Conservation (phyloP, 148 eudicot genomes). For the Nepenthes mirabilis region DNA sequence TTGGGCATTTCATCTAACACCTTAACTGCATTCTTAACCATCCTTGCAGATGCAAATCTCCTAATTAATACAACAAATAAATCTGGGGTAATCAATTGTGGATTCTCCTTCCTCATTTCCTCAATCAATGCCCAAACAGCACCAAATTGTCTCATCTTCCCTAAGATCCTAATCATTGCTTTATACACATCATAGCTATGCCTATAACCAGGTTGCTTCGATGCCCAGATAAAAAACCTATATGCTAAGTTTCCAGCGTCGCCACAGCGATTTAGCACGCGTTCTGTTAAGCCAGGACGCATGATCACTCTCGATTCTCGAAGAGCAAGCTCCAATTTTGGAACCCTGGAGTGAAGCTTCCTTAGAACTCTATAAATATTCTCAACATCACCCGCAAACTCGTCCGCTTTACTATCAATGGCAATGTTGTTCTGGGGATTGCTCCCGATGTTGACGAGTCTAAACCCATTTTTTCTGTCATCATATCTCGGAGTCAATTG, state of each 20-base stretch:
- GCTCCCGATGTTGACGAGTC: slow-evolving; percentile 29
- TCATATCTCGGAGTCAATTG: slow-evolving; percentile 5
- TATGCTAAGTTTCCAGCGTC: slow-evolving; percentile 85
- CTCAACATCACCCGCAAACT: slow-evolving; percentile 69
- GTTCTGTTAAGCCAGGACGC: slow-evolving; percentile 59
- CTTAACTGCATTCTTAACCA: slow-evolving; percentile 88
- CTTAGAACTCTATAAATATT: slow-evolving; percentile 61
- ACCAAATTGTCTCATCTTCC: slow-evolving; percentile 89
- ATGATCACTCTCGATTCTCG: slow-evolving; percentile 53
- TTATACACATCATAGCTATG: slow-evolving; percentile 76
- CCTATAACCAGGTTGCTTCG: slow-evolving; percentile 59
- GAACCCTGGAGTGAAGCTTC: slow-evolving; percentile 69
- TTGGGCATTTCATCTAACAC: slow-evolving; percentile 95
- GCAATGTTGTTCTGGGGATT: slow-evolving; percentile 9
- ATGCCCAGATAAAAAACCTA: slow-evolving; percentile 71
- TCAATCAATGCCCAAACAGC: slow-evolving; percentile 88
- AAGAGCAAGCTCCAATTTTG: slow-evolving; percentile 82
- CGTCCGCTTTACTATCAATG: slow-evolving; percentile 31
- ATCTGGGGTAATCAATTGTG: slow-evolving; percentile 51
- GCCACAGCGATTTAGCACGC: slow-evolving; percentile 78
- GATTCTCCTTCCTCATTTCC: slow-evolving; percentile 73
- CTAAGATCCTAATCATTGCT: slow-evolving; percentile 59
- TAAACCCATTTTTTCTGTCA: slow-evolving; percentile 17
- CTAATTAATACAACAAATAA: slow-evolving; percentile 85
- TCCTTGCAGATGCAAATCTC: slow-evolving; percentile 72